Conservation (phyloP, 495 filamentous ascomycete species). For the Aspergillus baeticus region DNA sequence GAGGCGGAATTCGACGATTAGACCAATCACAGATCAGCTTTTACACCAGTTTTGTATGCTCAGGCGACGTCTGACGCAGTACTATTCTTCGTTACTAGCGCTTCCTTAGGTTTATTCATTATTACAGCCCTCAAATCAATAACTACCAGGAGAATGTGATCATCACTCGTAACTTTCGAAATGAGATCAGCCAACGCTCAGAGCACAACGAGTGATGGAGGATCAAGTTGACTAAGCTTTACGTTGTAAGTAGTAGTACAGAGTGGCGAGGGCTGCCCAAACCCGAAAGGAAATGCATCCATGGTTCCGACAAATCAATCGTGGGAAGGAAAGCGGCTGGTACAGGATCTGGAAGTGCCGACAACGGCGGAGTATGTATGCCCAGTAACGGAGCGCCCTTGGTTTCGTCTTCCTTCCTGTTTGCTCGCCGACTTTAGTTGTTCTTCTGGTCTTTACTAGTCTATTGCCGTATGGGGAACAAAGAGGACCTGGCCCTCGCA, state of each 20-base stretch:
- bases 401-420: not conserved
- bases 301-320: no score
- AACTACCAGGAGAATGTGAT: not conserved
- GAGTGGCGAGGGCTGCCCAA: no score
- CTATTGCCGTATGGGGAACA: not conserved
- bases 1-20: not conserved
- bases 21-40: not conserved
- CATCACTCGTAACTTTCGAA: not conserved
- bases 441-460: not conserved
- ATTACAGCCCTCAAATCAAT: not conserved
- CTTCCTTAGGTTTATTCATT: not conserved
- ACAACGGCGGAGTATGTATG: no score
- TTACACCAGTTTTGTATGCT: slow-evolving; percentile 12
- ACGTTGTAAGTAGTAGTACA: no score
- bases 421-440: not conserved
- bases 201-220: not conserved
- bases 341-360: no score
- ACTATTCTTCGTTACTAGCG: slow-evolving; percentile 8
- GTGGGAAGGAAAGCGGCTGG: no score
- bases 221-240: not conserved
- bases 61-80: slow-evolving; percentile 1
- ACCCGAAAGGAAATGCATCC: no score
- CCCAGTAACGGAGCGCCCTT: not conserved
- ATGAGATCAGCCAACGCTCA: no score
- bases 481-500: not conserved